Evolutionary conservation across 768 basidiomycete genomes (phyloP), one percentile per base, ranked within the genome.

Genomic region (Leccinum imitatum): DNA sequence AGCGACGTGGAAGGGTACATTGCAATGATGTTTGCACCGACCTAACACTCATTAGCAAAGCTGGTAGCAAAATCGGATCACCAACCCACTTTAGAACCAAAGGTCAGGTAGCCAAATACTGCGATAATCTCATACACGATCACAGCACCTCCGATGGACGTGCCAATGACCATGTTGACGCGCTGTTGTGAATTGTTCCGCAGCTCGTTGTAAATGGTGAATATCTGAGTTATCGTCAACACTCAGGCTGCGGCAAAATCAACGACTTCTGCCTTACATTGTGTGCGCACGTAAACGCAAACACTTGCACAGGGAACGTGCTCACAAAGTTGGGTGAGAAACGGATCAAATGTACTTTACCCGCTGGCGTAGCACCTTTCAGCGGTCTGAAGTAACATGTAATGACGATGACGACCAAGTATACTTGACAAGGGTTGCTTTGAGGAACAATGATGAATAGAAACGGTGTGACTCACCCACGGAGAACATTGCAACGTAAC

Each of bases 121-220:
- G 87, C 90, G 63, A 99, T 92, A 54, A 94, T 73, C 72, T 96
- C 93, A 71, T 99, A 99, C 9, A 88, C 87, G 48, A 91, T 48
- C 3, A 87, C 85, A 2, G 95, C 91, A 21, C 84, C 79, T 14
- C 95, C 95, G 65, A 99, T 95, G 6, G 94, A 91, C 0, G 88
- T 79, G 10, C 87, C 87, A 53, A 98, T 90, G 62, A 98, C 83
- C n/a, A 81, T 78, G 72, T 97, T 96, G 84, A 98, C 87, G 39
- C 91, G 84, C 50, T 75, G 67, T 71, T 97, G 95, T 2, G 86
- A 84, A 71, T 96, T 97, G 31, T 76, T 77, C 65, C 82, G 82
- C 35, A 98, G 80, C 74, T 98, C 96, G 71, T 98, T 98, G 77
- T 88, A 96, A 55, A 97, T 86, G 2, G 94, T 92, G 75, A 98